Evolutionary conservation across 2,329 filamentous ascomycete genomes (phyloP), one percentile per base, ranked within the genome.

Genomic region (Penicillium vulpinum): DNA sequence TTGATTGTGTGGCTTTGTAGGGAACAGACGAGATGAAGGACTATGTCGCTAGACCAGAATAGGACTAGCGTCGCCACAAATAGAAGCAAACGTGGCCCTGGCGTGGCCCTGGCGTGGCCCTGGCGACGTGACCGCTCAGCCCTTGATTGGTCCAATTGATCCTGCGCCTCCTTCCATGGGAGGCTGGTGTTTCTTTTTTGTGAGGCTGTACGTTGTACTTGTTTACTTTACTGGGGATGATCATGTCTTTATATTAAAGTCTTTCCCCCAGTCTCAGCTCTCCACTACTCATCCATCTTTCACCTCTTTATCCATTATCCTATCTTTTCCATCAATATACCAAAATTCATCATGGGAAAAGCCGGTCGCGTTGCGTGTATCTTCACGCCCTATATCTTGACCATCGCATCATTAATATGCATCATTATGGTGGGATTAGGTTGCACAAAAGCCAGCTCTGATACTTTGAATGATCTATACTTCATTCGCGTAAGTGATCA

Each of bases 331-430:
- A 33, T 31, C 28, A 29, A 41, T 22, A 38, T 31, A 28, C 28
- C 48, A 22, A n/a, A n/a, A 31, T 38, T 51, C 65, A 70, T 35
- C 67, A 90, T 89, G 87, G 86, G 86, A 61, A 87, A 88, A 78
- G 81, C 84, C 70, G 92, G 91, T 66, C 86, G 93, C 71, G 85
- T 93, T 68, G 80, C 90, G 74, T 97, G 92, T 78, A 94, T 97
- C 77, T 85, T 90, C 77, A 80, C 92, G 80, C 93, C 93, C 59
- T 92, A 96, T 77, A 80, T 85, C 62, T 83, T 96, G 70, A 93
- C 91, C 21, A 78, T 94, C 67, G 89, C 83, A 62, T 88, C 89
- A 57, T 81, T 97, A 68, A 78, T 94, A 67, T 89, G 88, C 66
- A 74, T 87, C 53, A 67, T 84, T 46, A 70, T 88, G 38, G 80